Evolutionary conservation across 2,329 filamentous ascomycete species (phyloP).

Genomic region (Phoma sp.): DNA sequence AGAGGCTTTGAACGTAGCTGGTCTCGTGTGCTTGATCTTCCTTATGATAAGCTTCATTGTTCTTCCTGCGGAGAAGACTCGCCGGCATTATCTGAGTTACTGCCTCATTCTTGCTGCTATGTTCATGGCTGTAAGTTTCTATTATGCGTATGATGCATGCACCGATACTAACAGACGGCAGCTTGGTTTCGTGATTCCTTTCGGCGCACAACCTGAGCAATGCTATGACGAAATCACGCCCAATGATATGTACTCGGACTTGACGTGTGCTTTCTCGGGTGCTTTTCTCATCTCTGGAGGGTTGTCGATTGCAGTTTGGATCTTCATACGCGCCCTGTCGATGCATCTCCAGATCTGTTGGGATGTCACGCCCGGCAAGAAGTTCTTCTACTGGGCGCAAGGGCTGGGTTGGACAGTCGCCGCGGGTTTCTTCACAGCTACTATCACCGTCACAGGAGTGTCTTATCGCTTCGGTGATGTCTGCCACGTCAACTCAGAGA

Average conservation of each 20-base stretch:
- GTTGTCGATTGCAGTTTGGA: slow-evolving; percentile 84
- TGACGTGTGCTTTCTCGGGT: slow-evolving; percentile 86
- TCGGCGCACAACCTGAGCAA: slow-evolving; percentile 77
- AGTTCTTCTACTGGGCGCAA: slow-evolving; percentile 87
- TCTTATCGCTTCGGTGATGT: slow-evolving; percentile 91
- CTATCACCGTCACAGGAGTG: slow-evolving; percentile 84
- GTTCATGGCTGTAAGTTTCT: slow-evolving; percentile 74
- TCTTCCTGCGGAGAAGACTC: slow-evolving; percentile 85
- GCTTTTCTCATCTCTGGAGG: slow-evolving; percentile 85
- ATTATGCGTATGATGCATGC: not conserved
- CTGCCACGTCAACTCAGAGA: slow-evolving; percentile 91
- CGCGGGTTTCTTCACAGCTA: slow-evolving; percentile 73
- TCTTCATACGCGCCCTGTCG: slow-evolving; percentile 86
- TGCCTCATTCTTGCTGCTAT: slow-evolving; percentile 78
- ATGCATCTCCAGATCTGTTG: slow-evolving; percentile 98
- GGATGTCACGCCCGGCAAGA: slow-evolving; percentile 86
- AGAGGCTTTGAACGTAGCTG: slow-evolving; percentile 82
- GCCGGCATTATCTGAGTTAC: slow-evolving; percentile 90
- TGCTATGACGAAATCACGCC: slow-evolving; percentile 92
- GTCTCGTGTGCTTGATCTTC: slow-evolving; percentile 74
- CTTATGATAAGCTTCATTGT: slow-evolving; percentile 79
- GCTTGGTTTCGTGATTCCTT: slow-evolving; percentile 89
- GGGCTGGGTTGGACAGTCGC: slow-evolving; percentile 84
- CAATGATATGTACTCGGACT: slow-evolving; percentile 83
- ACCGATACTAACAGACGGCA: slow-evolving; percentile 46